A percentile compares a stretch with the other conserved stretches of the same genome.
These are phyloP conservation scores for Seiridium cupressi DNA, from an alignment of 2,329 filamentous ascomycete species.

Conservation along the genomic window DNA sequence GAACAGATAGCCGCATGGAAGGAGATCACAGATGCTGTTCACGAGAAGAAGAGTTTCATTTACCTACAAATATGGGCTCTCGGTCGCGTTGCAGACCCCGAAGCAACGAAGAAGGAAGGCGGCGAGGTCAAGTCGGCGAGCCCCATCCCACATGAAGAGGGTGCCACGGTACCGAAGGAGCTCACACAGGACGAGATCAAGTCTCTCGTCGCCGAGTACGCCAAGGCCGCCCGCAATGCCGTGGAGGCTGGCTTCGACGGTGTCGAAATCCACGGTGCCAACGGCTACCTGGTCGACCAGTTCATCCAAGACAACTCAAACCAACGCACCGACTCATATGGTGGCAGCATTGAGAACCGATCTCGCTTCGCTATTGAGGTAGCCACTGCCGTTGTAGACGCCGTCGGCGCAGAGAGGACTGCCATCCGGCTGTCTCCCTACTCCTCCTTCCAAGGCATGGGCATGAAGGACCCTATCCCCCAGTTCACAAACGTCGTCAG, in stretches of 20 bases:
- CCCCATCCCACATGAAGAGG: slow-evolving; percentile 6
- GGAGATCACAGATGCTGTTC: slow-evolving; percentile 54
- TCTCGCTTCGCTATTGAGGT: slow-evolving; percentile 51
- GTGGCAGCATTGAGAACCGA: slow-evolving; percentile 54
- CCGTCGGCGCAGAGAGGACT: slow-evolving; percentile 45
- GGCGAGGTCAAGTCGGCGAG: slow-evolving; percentile 15
- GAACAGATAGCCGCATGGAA: slow-evolving; percentile 54
- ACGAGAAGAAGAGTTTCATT: slow-evolving; percentile 55
- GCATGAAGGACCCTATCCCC: slow-evolving; percentile 52
- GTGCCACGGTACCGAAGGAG: slow-evolving; percentile 11
- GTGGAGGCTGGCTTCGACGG: slow-evolving; percentile 14
- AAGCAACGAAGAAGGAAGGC: slow-evolving; percentile 23
- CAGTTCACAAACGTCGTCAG: slow-evolving; percentile 54
- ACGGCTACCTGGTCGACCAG: slow-evolving; percentile 52
- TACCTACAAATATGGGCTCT: slow-evolving; percentile 62
- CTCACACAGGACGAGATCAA: slow-evolving; percentile 23
- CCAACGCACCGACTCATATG: slow-evolving; percentile 52
- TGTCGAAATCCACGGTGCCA: slow-evolving; percentile 25
- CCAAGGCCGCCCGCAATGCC: slow-evolving; percentile 16
- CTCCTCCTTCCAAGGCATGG: slow-evolving; percentile 54
- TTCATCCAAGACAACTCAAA: slow-evolving; percentile 55
- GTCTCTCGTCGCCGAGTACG: slow-evolving; percentile 11
- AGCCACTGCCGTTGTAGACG: slow-evolving; percentile 45
- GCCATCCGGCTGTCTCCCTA: slow-evolving; percentile 53
- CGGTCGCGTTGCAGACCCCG: slow-evolving; percentile 49